Evolutionary conservation across 2,329 filamentous ascomycete species (phyloP), one percentile per base, ranked within the genome.

Genomic region (Aphanoascus verrucosus): DNA sequence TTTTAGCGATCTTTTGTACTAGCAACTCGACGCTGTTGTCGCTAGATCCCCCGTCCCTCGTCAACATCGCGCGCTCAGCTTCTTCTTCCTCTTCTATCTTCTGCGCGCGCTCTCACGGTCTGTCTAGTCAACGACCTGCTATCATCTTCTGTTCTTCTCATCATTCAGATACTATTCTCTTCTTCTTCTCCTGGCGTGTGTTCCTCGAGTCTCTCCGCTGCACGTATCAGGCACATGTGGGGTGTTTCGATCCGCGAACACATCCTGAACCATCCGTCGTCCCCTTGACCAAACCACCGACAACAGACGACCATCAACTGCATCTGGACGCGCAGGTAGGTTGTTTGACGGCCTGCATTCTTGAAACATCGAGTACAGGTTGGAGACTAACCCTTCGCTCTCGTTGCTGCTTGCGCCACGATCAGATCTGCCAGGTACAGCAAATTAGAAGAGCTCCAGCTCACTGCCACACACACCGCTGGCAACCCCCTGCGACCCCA

Each of bases 371-470:
- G n/a, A 5, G 11, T 37, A 35, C 19, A 20, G 41, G 35, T 42
- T 43, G 37, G 47, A 12, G 12, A 20, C 7, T 38, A 34, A 35
- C 23, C 42, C n/a, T 41, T 32, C 20, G n/a, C 14, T 49, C 2
- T 23, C 17, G n/a, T 14, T 17, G 12, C 15, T 47, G 42, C 50
- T 53, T 53, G 50, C 50, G 50, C 50, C 50, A 53, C 50, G 17
- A 40, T 47, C n/a, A 46, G 50, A 53, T 47, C 50, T 46, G 50
- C 42, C 41, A 52, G 49, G 49, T 38, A 52, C 49, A 45, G 41
- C 50, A 53, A 53, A 46, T 46, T 32, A 41, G 41, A 53, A n/a
- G 12, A 40, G 43, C 42, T 46, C 43, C 50, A 45, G 34, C 35
- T 53, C 50, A 53, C 50, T 53, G 50, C 50, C 50, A 53, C 50